A percentile compares a stretch with the other conserved stretches of the same genome.
Conservation (phyloP, 2,329 filamentous ascomycete species). For the Trichoderma oligosporum region DNA sequence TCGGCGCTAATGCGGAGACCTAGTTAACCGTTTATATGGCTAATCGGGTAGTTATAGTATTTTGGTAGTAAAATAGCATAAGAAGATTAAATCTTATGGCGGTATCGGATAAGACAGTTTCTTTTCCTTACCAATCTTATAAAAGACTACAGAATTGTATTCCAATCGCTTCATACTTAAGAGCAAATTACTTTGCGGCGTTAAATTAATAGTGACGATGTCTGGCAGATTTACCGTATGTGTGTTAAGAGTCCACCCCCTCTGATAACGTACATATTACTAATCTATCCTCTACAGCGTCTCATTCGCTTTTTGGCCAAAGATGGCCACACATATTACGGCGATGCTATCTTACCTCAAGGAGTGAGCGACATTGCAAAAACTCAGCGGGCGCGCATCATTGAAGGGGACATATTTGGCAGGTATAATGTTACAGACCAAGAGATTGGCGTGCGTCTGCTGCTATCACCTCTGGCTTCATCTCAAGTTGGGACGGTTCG, state of each 20-base stretch:
- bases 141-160: background rate
- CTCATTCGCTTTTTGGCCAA: slow-evolving; percentile 70
- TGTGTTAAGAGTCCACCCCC: background rate
- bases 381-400: slow-evolving; percentile 57
- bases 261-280: background rate
- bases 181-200: background rate
- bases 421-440: slow-evolving; percentile 61
- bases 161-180: background rate
- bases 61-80: background rate
- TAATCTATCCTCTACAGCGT: slow-evolving; percentile 46
- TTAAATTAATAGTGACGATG: background rate
- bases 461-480: slow-evolving; percentile 62
- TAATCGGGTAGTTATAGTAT: background rate
- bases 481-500: slow-evolving; percentile 63
- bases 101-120: background rate
- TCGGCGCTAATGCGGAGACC: slow-evolving; percentile 13
- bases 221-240: slow-evolving; percentile 16
- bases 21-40: background rate
- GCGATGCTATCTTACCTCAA: slow-evolving; percentile 65
- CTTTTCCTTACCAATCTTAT: background rate
- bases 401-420: slow-evolving; percentile 64
- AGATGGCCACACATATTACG: slow-evolving; percentile 67
- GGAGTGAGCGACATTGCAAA: slow-evolving; percentile 59
- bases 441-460: slow-evolving; percentile 49
- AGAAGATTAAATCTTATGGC: too few species aligned